These are phyloP conservation scores for Lecanoromycetidae sp. DNA, from an alignment of 2,329 filamentous ascomycete genomes.

Conservation along the genomic window DNA sequence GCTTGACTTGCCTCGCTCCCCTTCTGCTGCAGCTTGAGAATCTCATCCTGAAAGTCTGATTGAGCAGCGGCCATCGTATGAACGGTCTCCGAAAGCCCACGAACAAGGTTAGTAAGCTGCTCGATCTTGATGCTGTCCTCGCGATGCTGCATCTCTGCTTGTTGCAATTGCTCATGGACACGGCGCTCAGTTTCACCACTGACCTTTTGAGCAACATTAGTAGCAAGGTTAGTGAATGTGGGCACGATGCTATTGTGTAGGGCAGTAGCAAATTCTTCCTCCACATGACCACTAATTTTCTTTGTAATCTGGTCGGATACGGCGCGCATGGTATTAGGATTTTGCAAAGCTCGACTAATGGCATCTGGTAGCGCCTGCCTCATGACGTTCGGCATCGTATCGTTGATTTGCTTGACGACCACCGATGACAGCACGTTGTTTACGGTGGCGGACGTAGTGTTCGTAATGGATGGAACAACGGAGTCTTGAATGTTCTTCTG, in stretches of 20 bases:
- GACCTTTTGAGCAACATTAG: constrained; percentile 51
- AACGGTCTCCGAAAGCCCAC: constrained; percentile 41
- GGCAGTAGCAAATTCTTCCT: constrained; percentile 52
- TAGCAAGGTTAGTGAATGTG: constrained; percentile 51
- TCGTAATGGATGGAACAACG: constrained; percentile 62
- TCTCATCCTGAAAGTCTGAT: constrained; percentile 30
- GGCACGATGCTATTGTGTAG: constrained; percentile 55
- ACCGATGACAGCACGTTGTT: constrained; percentile 59
- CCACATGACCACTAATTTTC: constrained; percentile 54
- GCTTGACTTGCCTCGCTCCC: constrained; percentile 21
- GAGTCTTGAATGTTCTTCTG: constrained; percentile 60
- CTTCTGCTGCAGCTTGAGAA: constrained; percentile 27
- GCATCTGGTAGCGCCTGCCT: constrained; percentile 56
- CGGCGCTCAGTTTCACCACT: constrained; percentile 52
- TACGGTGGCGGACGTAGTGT: constrained; percentile 55
- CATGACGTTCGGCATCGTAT: constrained; percentile 59
- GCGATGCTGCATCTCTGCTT: constrained; percentile 40
- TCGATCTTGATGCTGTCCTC: constrained; percentile 47
- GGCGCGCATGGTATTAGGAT: constrained; percentile 57
- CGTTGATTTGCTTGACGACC: constrained; percentile 54
- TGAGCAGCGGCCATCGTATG: constrained; percentile 33
- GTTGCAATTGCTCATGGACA: constrained; percentile 39
- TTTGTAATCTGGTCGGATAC: constrained; percentile 62
- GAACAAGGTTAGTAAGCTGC: constrained; percentile 46
- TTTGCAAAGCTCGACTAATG: constrained; percentile 57